Base-by-base conservation (phyloP, 2,329 filamentous ascomycete genomes). In the Botrytis porri region DNA sequence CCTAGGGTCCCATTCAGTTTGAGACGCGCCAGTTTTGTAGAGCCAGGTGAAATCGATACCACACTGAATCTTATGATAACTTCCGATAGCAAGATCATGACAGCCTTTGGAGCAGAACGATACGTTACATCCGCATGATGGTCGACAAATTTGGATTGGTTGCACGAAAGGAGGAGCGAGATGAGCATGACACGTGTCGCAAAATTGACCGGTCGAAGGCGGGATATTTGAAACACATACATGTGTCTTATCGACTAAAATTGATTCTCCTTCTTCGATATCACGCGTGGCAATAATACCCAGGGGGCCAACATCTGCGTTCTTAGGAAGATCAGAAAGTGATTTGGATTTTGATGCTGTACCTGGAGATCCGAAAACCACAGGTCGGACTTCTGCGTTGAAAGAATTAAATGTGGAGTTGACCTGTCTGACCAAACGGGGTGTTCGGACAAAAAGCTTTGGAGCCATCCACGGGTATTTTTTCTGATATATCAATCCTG, bases 401-500 rank as follows among this genome's bases (percentile, higher is more conserved):
- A 35, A 45, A 7, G 20, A 43, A 0, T 18, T 18, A 37, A 78
- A 73, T 0, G 18, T 48, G 4, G 69, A 64, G 64, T 80, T 80
- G 29, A 79, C 67, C 8, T 75, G 18, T 57, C 71, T 29, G 3
- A 80, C n/a, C 14, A 77, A 57, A 5, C 37, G 51, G 20, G 74
- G 74, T 1, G 75, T 77, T 32, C 79, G 70, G 1, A 63, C 45
- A 29, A 75, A 77, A 1, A 80, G 70, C 1, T 51, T 65, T 10
- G 73, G n/a, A 18, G 77, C 75, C 65, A 79, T 57, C 78, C 78
- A 80, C 8, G 78, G 78, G 43, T 80, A 80, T n/a, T 65, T 74
- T 35, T 75, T 77, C 61, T 76, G 75, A 32, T 73, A 76, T 1
- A 80, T 78, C 51, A 75, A 73, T 1, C 78, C 78, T 3, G 22